Evolutionary conservation across 441 rosid genomes (phyloP).

Genomic region (Erodium trifolium): DNA sequence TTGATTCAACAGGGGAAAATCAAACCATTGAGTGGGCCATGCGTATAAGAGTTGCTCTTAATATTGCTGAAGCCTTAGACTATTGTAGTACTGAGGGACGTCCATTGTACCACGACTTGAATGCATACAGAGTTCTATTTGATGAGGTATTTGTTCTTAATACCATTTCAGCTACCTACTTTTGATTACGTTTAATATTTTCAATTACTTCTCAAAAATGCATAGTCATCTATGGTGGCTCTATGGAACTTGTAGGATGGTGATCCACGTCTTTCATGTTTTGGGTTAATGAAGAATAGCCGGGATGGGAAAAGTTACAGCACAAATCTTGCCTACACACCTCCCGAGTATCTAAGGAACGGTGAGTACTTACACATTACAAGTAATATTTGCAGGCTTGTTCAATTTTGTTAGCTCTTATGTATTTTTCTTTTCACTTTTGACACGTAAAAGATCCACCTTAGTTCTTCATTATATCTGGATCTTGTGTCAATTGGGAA

Average conservation of each 20-base stretch:
- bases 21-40: conserved; percentile 71
- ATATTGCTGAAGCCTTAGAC: conserved; percentile 57
- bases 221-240: not conserved
- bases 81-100: conserved; percentile 42
- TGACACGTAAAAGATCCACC: not conserved
- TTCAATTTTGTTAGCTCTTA: too few relatives aligned
- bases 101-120: conserved; percentile 56
- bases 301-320: conserved; percentile 71
- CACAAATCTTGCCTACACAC: conserved; percentile 61
- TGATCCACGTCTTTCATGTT: conserved; percentile 58
- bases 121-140: conserved; percentile 66
- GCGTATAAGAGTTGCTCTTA: conserved; percentile 56
- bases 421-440: too few relatives aligned
- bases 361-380: conserved; percentile 24
- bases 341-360: conserved; percentile 61
- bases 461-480: not conserved
- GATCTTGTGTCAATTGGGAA: not conserved
- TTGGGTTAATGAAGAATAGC: conserved; percentile 66
- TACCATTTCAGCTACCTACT: conserved; percentile 13
- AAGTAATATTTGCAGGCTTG: not conserved
- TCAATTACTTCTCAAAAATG: not conserved
- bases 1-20: conserved; percentile 46
- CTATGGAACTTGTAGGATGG: conserved; percentile 29
- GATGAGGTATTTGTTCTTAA: conserved; percentile 34
- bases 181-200: too few relatives aligned